Conservation (phyloP, 1,139 yeast genomes). For the Meyerozyma smithsonii region DNA sequence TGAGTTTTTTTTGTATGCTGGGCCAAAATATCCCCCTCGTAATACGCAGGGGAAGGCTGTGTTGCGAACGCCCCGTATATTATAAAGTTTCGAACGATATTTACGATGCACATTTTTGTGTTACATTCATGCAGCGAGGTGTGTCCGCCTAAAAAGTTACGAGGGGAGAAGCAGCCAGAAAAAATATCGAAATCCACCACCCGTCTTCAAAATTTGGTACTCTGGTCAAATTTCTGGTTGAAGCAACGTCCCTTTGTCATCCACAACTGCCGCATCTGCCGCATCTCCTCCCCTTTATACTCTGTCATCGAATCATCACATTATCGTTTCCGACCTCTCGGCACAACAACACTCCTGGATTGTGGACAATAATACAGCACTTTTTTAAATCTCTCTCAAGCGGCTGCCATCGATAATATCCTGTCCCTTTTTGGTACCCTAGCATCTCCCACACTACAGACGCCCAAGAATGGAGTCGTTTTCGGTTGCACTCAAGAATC, state of each 20-base stretch:
- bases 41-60: conserved; percentile 4
- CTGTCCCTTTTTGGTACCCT: too few relatives aligned
- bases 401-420: too few relatives aligned
- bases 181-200: not conserved
- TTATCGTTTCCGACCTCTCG: not conserved
- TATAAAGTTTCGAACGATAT: conserved; percentile 1
- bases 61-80: conserved; percentile 2
- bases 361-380: not conserved
- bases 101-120: conserved; percentile 3
- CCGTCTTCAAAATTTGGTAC: not conserved
- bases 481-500: conserved; percentile 25
- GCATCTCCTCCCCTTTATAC: not conserved
- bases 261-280: not conserved
- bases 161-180: conserved; percentile 1
- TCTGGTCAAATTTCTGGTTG: not conserved
- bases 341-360: not conserved
- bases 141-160: conserved; percentile 2
- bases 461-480: conserved; percentile 21
- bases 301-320: not conserved
- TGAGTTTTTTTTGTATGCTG: not conserved
- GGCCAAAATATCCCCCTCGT: not conserved
- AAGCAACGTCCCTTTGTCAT: not conserved
- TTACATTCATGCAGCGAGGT: conserved; percentile 1
- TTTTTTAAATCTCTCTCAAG: not conserved
- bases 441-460: too few relatives aligned